A percentile compares a stretch with the other conserved stretches of the same genome.
These are phyloP conservation scores for Kazachstania psychrophila DNA, from an alignment of 805 yeast species.

Conservation along the genomic window DNA sequence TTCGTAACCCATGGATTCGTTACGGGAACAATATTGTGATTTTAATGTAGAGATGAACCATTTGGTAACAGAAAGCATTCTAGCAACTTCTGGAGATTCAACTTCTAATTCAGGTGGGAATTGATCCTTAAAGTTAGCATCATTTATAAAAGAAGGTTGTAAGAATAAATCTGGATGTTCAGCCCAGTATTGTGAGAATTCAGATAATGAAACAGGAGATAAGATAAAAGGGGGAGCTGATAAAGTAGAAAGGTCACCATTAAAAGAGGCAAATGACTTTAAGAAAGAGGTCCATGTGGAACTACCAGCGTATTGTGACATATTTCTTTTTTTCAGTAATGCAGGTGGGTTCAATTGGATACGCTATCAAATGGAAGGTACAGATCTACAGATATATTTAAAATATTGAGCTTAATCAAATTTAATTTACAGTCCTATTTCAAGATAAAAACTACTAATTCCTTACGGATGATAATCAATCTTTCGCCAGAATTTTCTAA, in stretches of 20 bases:
- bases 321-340: conserved; percentile 7
- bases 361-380: no score
- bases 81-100: conserved; percentile 35
- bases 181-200: conserved; percentile 94
- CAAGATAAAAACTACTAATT: no score
- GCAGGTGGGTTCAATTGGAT: no score
- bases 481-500: no score
- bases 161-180: conserved; percentile 80
- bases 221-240: conserved; percentile 97
- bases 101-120: conserved; percentile 32
- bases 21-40: conserved; percentile 89
- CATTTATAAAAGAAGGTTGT: conserved; percentile 48
- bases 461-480: no score
- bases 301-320: conserved; percentile 32
- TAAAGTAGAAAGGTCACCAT: conserved; percentile 86
- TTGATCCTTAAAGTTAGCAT: conserved; percentile 13
- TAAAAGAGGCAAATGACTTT: conserved; percentile 84
- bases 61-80: conserved; percentile 72
- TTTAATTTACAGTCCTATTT: no score
- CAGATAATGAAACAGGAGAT: conserved; percentile 80
- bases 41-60: conserved; percentile 90
- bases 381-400: no score
- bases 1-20: conserved; percentile 87
- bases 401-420: no score
- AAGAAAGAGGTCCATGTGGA: conserved; percentile 85